Evolutionary conservation across 1,139 yeast species (phyloP), one percentile per base, ranked within the genome.

Genomic region (Yamadazyma friedrichii): DNA sequence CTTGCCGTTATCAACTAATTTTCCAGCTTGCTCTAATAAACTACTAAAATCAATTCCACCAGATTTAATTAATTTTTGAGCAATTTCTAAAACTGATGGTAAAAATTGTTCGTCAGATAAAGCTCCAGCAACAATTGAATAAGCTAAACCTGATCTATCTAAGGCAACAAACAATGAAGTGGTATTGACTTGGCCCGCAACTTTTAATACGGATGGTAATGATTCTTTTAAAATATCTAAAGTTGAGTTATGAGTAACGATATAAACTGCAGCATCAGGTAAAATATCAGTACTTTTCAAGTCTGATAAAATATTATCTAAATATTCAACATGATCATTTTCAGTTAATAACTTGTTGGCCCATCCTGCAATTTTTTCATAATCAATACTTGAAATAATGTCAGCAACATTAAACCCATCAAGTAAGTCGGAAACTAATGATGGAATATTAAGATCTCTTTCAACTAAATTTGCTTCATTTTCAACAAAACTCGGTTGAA

Each of bases 111-210:
- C 55, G 45, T 61, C 60, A 35, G 58, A 53, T 33, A 65, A 44
- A 31, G 56, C 42, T 28, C 59, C 59, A 10, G 66, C 59, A 44
- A 65, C 50, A 34, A 64, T 45, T 3, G 58, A 52, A 43, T 65
- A 65, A n/a, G 59, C 65, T 46, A 65, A 60, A 4, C 63, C 64
- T 15, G 70, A 64, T 43, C 59, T 49, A 44, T 64, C 67, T 42
- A 65, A 61, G 8, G 68, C 69, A 35, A 54, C 59, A 46, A 62
- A 64, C 25, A 65, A 50, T n/a, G 56, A 47, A 17, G 69, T 64
- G 31, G 62, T 45, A 47, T 65, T 61, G 41, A 57, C 40, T 10
- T 50, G 42, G 4, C 52, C 55, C 16, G 52, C 51, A 38, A 52
- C 36, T 11, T 40, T 42, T 37, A 62, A 50, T 8, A 55, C 51